Conservation (phyloP, 352 stramenopile genomes). For the Pythium phragmitis region DNA sequence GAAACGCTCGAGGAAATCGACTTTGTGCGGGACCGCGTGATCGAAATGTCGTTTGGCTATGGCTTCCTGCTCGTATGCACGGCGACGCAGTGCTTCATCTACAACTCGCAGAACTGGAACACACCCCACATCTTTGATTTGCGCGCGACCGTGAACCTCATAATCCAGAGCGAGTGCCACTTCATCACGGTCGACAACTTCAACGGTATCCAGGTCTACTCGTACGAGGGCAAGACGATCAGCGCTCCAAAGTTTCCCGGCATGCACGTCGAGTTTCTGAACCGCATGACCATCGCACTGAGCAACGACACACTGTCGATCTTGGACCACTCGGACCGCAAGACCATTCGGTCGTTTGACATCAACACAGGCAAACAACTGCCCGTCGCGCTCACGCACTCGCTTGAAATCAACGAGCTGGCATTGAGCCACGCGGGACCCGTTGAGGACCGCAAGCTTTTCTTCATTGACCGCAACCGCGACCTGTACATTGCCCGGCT, state of each 20-base stretch:
- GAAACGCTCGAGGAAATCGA: conserved; percentile 92
- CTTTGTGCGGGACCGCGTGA: conserved; percentile 89
- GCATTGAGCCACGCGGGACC: conserved; percentile 78
- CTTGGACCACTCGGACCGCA: conserved; percentile 87
- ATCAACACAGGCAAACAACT: conserved; percentile 83
- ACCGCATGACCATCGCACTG: conserved; percentile 80
- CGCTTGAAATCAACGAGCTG: conserved; percentile 78
- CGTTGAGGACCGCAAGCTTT: conserved; percentile 77
- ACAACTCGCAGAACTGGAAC: conserved; percentile 90
- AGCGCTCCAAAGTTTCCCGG: conserved; percentile 86
- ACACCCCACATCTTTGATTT: conserved; percentile 93
- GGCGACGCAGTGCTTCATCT: conserved; percentile 92
- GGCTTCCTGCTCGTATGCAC: conserved; percentile 92
- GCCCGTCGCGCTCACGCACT: conserved; percentile 59
- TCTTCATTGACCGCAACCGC: conserved; percentile 89
- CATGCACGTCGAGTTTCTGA: conserved; percentile 89
- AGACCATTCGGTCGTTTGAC: conserved; percentile 90
- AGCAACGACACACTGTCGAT: conserved; percentile 87
- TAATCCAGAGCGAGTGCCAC: conserved; percentile 85
- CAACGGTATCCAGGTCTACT: conserved; percentile 89
- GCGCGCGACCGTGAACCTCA: conserved; percentile 78
- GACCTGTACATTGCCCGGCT: conserved; percentile 83
- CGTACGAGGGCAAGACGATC: conserved; percentile 90
- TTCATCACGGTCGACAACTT: conserved; percentile 91
- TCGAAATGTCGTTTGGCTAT: conserved; percentile 91